phyloP scores from a whole-genome alignment of 2,329 filamentous ascomycete species.

The Lachnellula cervina region DNA sequence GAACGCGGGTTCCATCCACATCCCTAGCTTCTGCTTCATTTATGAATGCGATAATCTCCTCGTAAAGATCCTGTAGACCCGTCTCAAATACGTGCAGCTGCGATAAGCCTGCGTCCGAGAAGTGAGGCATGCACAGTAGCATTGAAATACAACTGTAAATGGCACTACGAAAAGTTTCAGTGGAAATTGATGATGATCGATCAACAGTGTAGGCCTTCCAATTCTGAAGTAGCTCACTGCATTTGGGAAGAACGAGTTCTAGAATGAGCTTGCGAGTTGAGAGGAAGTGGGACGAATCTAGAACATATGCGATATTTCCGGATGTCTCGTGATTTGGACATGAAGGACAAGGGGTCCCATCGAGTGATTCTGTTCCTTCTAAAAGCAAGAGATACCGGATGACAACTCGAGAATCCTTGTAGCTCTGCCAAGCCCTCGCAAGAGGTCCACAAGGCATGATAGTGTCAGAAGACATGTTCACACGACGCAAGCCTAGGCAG shows the following conservation, averaged over 20 bases:
- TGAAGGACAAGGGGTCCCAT: constrained; percentile 10
- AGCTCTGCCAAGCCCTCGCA: constrained; percentile 30
- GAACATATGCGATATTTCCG: constrained; percentile 9
- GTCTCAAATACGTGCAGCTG: constrained; percentile 18
- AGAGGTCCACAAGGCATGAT: constrained; percentile 24
- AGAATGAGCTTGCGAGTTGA: constrained; percentile 27
- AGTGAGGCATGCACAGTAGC: constrained; percentile 23
- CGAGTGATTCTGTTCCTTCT: constrained; percentile 22
- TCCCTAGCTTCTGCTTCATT: constrained; percentile 11
- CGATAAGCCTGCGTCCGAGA: constrained; percentile 12
- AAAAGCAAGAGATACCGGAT: constrained; percentile 54
- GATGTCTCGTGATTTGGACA: constrained; percentile 19
- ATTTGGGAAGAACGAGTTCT: constrained; percentile 29
- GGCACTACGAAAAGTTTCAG: constrained; percentile 26
- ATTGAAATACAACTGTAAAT: constrained; percentile 26
- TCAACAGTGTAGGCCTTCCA: constrained; percentile 24
- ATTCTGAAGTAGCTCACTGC: constrained; percentile 20
- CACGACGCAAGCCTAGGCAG: constrained; percentile 53
- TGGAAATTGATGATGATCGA: constrained; percentile 22
- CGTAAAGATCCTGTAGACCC: constrained; percentile 13
- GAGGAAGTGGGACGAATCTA: constrained; percentile 27
- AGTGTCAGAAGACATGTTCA: constrained; percentile 6
- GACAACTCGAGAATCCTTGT: constrained; percentile 37
- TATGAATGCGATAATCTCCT: constrained; percentile 21
- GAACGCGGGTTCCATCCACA: constrained; percentile 13